phyloP scores from a whole-genome alignment of 1,139 yeast species.

The Zygosaccharomyces pseudobailii region DNA sequence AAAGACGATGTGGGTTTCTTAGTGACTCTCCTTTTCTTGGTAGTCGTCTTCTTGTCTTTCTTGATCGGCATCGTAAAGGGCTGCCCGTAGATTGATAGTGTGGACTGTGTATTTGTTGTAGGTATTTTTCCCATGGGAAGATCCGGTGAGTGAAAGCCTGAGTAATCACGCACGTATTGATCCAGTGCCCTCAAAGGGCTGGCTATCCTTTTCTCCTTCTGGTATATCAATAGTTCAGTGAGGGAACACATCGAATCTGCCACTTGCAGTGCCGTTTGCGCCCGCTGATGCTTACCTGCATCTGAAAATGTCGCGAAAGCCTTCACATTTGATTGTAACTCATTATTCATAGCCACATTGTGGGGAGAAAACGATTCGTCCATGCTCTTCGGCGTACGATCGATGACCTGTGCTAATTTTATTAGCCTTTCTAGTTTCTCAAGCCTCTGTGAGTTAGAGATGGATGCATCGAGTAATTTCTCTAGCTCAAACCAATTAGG shows the following conservation, averaged over 20 bases:
- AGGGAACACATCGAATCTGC: slow-evolving; percentile 44
- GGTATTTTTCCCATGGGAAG: neutral
- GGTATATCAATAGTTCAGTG: slow-evolving; percentile 16
- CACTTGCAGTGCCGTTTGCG: slow-evolving; percentile 66
- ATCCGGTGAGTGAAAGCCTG: neutral
- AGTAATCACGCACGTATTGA: slow-evolving; percentile 14
- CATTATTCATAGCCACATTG: slow-evolving; percentile 22
- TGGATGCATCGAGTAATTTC: slow-evolving; percentile 27
- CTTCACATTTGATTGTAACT: slow-evolving; percentile 35
- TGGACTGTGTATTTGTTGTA: neutral
- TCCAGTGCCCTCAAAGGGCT: slow-evolving; percentile 28
- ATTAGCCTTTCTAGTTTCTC: slow-evolving; percentile 9
- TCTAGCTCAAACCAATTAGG: slow-evolving; percentile 36
- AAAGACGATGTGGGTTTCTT: slow-evolving; percentile 5
- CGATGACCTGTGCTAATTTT: slow-evolving; percentile 59
- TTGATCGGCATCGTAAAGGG: neutral
- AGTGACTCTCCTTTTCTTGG: slow-evolving; percentile 11
- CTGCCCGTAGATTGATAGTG: neutral
- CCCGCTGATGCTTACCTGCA: slow-evolving; percentile 60
- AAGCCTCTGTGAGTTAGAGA: slow-evolving; percentile 20
- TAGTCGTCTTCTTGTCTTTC: slow-evolving; percentile 3
- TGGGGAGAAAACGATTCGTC: neutral
- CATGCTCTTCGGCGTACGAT: slow-evolving; percentile 17
- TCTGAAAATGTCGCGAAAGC: slow-evolving; percentile 42
- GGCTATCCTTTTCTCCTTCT: slow-evolving; percentile 18